Base-by-base conservation (phyloP, 306 rosid genomes). In the Corylus americana region DNA sequence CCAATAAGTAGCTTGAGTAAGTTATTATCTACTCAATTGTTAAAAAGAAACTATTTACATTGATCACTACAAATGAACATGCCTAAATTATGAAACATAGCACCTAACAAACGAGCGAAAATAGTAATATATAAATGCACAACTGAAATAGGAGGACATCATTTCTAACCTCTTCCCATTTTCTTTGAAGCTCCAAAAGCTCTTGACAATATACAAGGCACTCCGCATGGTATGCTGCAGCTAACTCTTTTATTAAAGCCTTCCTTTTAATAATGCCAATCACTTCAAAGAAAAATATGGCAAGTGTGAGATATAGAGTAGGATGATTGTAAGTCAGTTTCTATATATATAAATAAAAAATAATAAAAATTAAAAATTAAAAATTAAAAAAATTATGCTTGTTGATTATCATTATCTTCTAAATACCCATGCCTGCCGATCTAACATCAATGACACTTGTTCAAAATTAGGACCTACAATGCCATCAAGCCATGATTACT, bases 241-340 rank as follows among this genome's bases (percentile, higher is more conserved):
- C 98, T 73, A 94, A 85, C 73, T 94, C 97, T 76, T 91, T 94
- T 81, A 94, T 91, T 88, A 92, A 79, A 29, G 92, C 94, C 83
- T 94, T 94, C 85, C 98, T 89, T 76, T 89, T 91, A 76, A 95
- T 95, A 78, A 93, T 89, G 29, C 99, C 98, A 84, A 93, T 91
- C 98, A 93, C 99, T 95, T 75, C 74, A 88, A 55, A 37, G 58
- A 73, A 75, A 55, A 57, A 29, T 1, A 64, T 1, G 53, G 13
- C 51, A 42, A 70, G 9, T 17, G 20, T 75, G 27, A 78, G 71
- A 75, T 14, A 67, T 62, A 5, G 8, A 81, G 71, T 53, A 66
- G 12, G 71, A 37, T 67, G 50, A 17, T 18, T 10, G n/a, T 39
- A 7, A 17, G 2, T 17, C 71, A 67, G 48, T 44, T 67, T 39